Evolutionary conservation across 164 flowering plant species (phyloP).

Genomic region (Umbellularia californica): DNA sequence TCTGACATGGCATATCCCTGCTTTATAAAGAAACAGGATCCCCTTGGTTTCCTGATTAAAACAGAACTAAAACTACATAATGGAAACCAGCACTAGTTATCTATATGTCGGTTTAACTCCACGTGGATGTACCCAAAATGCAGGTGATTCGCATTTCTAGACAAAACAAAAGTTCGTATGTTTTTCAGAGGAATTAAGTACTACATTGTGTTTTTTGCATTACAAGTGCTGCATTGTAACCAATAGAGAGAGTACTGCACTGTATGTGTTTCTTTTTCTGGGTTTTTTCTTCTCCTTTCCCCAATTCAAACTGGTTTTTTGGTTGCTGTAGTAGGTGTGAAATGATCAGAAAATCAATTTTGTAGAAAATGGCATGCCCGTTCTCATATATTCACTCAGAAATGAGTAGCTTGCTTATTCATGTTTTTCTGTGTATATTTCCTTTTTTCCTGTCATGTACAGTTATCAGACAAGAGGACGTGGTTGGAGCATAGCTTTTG

Average conservation of each 20-base stretch:
- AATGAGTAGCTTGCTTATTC: not conserved
- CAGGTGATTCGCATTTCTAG: not conserved
- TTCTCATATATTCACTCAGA: not conserved
- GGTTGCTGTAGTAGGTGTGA: not conserved
- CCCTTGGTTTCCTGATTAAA: not conserved
- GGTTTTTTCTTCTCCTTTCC: not conserved
- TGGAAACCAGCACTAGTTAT: not conserved
- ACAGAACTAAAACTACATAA: not conserved
- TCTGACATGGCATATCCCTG: not conserved
- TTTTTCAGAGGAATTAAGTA: too few species aligned
- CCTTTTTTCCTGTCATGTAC: conserved; percentile 5
- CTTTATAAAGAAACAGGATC: not conserved
- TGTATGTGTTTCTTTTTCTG: not conserved
- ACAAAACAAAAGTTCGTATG: not conserved
- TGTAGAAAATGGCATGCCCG: not conserved
- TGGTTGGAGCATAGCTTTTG: conserved; percentile 46
- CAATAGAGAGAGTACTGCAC: not conserved
- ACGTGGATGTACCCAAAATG: not conserved
- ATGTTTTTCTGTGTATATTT: conserved; percentile 1
- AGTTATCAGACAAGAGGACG: conserved; percentile 36
- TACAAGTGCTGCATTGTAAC: too few species aligned
- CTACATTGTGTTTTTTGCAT: too few species aligned
- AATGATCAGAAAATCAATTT: not conserved
- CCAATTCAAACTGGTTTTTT: not conserved
- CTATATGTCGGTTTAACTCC: not conserved